phyloP scores from a whole-genome alignment of 495 filamentous ascomycete genomes.

The Aspergillus affinis region DNA sequence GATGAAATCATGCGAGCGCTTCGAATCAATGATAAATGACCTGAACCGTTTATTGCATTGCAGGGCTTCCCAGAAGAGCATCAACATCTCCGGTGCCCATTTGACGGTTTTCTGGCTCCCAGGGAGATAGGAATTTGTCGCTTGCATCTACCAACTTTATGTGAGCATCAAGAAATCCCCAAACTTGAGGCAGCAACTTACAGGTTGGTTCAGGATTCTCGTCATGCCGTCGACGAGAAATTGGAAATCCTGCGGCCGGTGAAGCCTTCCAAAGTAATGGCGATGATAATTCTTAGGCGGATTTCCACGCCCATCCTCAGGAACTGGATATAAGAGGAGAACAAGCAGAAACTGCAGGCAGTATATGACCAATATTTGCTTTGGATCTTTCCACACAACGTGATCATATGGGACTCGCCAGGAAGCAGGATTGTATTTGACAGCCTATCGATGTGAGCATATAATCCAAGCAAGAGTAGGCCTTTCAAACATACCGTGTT shows the following conservation, averaged over 20 bases:
- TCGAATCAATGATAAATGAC: slow-evolving; percentile 95
- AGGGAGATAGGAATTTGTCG: slow-evolving; percentile 83
- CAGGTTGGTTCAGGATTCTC: slow-evolving; percentile 86
- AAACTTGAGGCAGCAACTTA: slow-evolving; percentile 23
- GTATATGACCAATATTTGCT: slow-evolving; percentile 87
- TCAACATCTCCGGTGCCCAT: slow-evolving; percentile 94
- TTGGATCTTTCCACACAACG: slow-evolving; percentile 90
- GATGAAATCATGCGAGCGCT: slow-evolving; percentile 88
- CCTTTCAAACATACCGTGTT: slow-evolving; percentile 72
- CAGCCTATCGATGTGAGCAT: slow-evolving; percentile 53
- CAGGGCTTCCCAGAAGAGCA: slow-evolving; percentile 96
- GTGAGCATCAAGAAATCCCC: slow-evolving; percentile 1
- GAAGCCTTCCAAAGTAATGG: slow-evolving; percentile 86
- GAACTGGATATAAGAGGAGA: slow-evolving; percentile 85
- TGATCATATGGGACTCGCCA: slow-evolving; percentile 97
- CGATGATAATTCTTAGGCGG: slow-evolving; percentile 87
- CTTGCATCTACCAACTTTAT: slow-evolving; percentile 61
- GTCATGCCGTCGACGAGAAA: slow-evolving; percentile 97
- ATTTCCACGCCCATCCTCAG: slow-evolving; percentile 62
- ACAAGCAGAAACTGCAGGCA: slow-evolving; percentile 88
- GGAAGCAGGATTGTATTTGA: slow-evolving; percentile 94
- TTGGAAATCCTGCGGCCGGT: slow-evolving; percentile 95
- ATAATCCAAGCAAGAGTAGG: neutral
- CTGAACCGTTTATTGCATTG: slow-evolving; percentile 98
- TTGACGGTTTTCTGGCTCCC: slow-evolving; percentile 77